Base-by-base conservation (phyloP, 2,329 filamentous ascomycete genomes). In the Nigrospora osmanthi region DNA sequence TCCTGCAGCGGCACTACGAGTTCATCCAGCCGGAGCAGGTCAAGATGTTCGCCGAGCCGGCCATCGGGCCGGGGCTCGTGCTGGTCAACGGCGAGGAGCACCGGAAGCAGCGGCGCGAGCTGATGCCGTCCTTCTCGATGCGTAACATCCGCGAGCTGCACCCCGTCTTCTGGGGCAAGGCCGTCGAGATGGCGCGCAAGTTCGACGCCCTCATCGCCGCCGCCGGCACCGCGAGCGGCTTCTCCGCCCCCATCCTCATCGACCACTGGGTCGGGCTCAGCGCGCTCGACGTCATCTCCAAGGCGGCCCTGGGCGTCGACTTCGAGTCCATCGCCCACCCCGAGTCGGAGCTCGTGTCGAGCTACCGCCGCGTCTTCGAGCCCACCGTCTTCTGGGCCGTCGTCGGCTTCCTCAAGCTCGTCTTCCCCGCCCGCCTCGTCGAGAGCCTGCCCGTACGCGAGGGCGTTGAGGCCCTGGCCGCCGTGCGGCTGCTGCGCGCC, bases 101-200 rank as follows among this genome's bases (percentile, higher is more conserved):
- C 46, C 49, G 49, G 36, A 35, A 47, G 5, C 54, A 56, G 40
- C 51, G 54, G 10, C 47, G 46, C 14, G 44, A 49, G 28, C 49
- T 56, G n/a, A 43, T 53, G 43, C 54, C 53, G 4, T 47, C 49
- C 11, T 54, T 56, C 47, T 45, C 49, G 6, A 47, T 49, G 34
- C 46, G 45, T 5, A 48, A 55, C 38, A 49, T 54, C 35, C 49
- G 50, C 12, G 45, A 50, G 23, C 44, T 55, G 30, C 45, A 51
- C 12, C 49, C 49, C 36, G 44, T 52, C 32, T 57, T 55, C 43
- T 55, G 54, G 53, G 40, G 43, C 17, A 55, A 56, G 42, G 36
- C 50, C 4, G 40, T 47, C 23, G 52, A 55, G 36, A 38, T 52
- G 16, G 45, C 42, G 13, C 23, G 44, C 15, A 49, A 49, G 35